Evolutionary conservation across 371 early-diverging fungal species (phyloP).

Genomic region (Mucor plumbeus): DNA sequence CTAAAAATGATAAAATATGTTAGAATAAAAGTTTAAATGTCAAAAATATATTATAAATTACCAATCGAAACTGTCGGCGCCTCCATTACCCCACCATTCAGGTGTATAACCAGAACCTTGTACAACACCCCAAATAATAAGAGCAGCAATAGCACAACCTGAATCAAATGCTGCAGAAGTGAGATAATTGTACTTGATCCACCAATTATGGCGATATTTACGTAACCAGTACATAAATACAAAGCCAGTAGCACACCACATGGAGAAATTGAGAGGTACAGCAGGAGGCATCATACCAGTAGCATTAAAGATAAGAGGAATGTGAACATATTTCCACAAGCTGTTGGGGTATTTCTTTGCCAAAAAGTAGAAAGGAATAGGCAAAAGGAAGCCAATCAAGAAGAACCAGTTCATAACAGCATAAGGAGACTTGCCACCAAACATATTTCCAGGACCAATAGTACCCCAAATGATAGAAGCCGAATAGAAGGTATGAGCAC

Average conservation of each 20-base stretch:
- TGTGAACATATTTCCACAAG: conserved; percentile 65
- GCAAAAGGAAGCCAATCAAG: conserved; percentile 67
- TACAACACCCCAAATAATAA: conserved; percentile 56
- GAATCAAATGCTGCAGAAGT: conserved; percentile 79
- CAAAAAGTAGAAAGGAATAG: conserved; percentile 63
- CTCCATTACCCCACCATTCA: conserved; percentile 54
- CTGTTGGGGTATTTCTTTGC: conserved; percentile 54
- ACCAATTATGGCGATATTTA: conserved; percentile 65
- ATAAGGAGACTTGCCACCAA: conserved; percentile 66
- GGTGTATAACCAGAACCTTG: conserved; percentile 30
- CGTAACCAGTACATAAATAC: conserved; percentile 67
- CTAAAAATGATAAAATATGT: too few species aligned
- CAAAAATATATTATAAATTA: too few species aligned
- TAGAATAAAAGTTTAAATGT: too few species aligned
- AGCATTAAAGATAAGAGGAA: conserved; percentile 67
- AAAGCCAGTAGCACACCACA: conserved; percentile 69
- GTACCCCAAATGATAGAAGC: conserved; percentile 79
- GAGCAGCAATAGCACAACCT: conserved; percentile 58
- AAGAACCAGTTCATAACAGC: conserved; percentile 61
- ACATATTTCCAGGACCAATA: conserved; percentile 74
- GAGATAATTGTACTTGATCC: conserved; percentile 73
- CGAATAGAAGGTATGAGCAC: conserved; percentile 64
- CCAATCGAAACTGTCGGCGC: conserved; percentile 32
- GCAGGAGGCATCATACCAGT: conserved; percentile 76
- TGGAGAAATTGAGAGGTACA: conserved; percentile 59